Base-by-base conservation (phyloP, 345 rosid genomes). In the Clausena lansium region DNA sequence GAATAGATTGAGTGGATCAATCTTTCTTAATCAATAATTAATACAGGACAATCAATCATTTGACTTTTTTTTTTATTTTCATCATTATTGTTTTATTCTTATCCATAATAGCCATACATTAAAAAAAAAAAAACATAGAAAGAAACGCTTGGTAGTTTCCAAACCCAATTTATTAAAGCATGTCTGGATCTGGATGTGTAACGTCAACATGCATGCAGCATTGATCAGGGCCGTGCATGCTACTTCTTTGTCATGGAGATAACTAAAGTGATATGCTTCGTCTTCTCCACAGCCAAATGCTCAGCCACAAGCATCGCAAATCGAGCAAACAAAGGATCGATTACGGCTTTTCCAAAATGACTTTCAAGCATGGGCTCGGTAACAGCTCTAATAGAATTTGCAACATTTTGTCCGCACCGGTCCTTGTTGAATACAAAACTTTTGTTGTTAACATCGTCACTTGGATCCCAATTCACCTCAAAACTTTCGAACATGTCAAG, bases 311-410 rank as follows among this genome's bases (percentile, higher is more conserved):
- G 45, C 28, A 20, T 33, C 3, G 58, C 69, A 20, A 52, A 75
- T 45, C 75, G 72, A 20, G n/a, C 17, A 11, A 79, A 81, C 33
- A 84, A 25, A 66, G 41, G 8, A 2, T 85, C 83, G 7, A 77
- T 71, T 4, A 77, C 33, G 5, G 19, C 22, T 1, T 74, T 76
- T 57, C 83, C 78, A 67, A 85, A 77, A 45, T 71, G 82, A 60
- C 9, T 41, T 27, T 52, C 77, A 41, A 84, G 39, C 63, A 55
- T 47, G 27, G 80, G 30, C 35, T 84, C 84, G 0, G 65, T 13
- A 27, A 61, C 47, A 17, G 80, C 78, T 72, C 81, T 74, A 20
- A 66, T 19, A 20, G 39, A 36, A 1, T 64, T 63, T 50, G 85
- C 77, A 25, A 73, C 47, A 2, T 67, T 73, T 25, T 41, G 14